Conservation (phyloP, 2,329 filamentous ascomycete genomes). For the Macroventuria anomochaeta region DNA sequence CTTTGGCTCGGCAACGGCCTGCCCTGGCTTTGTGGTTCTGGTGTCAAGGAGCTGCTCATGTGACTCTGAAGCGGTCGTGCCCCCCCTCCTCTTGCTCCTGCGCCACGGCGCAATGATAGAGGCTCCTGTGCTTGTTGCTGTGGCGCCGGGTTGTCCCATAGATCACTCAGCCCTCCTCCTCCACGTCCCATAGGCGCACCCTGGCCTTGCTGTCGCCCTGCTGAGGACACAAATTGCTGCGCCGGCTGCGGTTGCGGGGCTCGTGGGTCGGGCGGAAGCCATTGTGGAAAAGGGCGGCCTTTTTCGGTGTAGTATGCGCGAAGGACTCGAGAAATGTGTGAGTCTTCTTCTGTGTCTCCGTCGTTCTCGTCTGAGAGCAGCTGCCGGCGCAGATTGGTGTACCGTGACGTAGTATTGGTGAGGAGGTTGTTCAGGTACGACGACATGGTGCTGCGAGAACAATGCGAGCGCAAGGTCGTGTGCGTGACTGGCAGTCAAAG, state of each 20-base stretch:
- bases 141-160: slow-evolving; percentile 61
- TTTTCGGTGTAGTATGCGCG: slow-evolving; percentile 93
- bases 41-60: slow-evolving; percentile 41
- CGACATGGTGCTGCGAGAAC: slow-evolving; percentile 50
- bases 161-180: slow-evolving; percentile 62
- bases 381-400: slow-evolving; percentile 66
- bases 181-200: slow-evolving; percentile 31
- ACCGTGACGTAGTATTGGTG: slow-evolving; percentile 62
- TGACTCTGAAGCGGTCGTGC: slow-evolving; percentile 35
- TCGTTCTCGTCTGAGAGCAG: slow-evolving; percentile 68
- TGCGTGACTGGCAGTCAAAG: neutral
- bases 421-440: slow-evolving; percentile 81
- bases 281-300: slow-evolving; percentile 77
- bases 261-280: slow-evolving; percentile 92
- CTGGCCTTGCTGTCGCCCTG: slow-evolving; percentile 43
- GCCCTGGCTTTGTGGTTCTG: slow-evolving; percentile 50
- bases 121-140: slow-evolving; percentile 50
- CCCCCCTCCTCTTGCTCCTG: slow-evolving; percentile 53
- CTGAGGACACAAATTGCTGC: slow-evolving; percentile 60
- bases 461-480: neutral
- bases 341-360: slow-evolving; percentile 77
- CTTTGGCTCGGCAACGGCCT: slow-evolving; percentile 75
- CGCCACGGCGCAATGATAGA: slow-evolving; percentile 50
- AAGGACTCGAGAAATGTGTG: slow-evolving; percentile 91
- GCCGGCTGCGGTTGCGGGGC: slow-evolving; percentile 61